These are phyloP conservation scores for Plectosphaerella sp. DNA, from an alignment of 2,329 filamentous ascomycete species.

Conservation along the genomic window DNA sequence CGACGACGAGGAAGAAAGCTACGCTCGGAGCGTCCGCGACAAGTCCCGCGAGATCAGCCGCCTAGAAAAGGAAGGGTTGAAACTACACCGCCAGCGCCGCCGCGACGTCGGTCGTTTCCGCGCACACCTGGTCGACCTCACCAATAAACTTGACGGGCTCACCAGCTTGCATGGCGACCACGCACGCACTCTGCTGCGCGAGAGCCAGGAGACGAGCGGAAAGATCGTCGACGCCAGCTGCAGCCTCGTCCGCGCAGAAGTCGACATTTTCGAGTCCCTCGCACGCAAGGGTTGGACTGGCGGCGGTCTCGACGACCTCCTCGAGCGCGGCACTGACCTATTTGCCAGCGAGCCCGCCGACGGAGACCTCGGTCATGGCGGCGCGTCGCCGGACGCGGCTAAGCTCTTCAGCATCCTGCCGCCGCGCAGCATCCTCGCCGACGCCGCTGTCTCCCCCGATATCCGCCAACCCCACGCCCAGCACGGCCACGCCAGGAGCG, in stretches of 20 bases:
- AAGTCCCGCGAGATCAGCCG: slow-evolving; percentile 58
- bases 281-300: slow-evolving; percentile 65
- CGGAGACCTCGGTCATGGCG: slow-evolving; percentile 25
- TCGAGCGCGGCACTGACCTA: slow-evolving; percentile 60
- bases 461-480: background rate
- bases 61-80: slow-evolving; percentile 61
- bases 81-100: slow-evolving; percentile 54
- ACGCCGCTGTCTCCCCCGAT: slow-evolving; percentile 28
- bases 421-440: slow-evolving; percentile 59
- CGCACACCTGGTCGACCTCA: slow-evolving; percentile 60
- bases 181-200: slow-evolving; percentile 53
- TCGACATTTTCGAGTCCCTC: slow-evolving; percentile 65
- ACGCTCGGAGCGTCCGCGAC: slow-evolving; percentile 48
- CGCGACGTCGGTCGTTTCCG: slow-evolving; percentile 59
- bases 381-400: slow-evolving; percentile 21
- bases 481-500: slow-evolving; percentile 38
- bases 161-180: slow-evolving; percentile 58
- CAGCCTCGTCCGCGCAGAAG: slow-evolving; percentile 61
- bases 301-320: slow-evolving; percentile 60
- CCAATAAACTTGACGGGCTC: slow-evolving; percentile 56
- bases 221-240: slow-evolving; percentile 61
- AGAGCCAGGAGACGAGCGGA: slow-evolving; percentile 60
- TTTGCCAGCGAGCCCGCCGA: slow-evolving; percentile 35
- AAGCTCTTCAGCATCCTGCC: slow-evolving; percentile 63
- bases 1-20: slow-evolving; percentile 60